Evolutionary conservation across 768 basidiomycete species (phyloP).

Genomic region (Strobilomyces echinocephalus): DNA sequence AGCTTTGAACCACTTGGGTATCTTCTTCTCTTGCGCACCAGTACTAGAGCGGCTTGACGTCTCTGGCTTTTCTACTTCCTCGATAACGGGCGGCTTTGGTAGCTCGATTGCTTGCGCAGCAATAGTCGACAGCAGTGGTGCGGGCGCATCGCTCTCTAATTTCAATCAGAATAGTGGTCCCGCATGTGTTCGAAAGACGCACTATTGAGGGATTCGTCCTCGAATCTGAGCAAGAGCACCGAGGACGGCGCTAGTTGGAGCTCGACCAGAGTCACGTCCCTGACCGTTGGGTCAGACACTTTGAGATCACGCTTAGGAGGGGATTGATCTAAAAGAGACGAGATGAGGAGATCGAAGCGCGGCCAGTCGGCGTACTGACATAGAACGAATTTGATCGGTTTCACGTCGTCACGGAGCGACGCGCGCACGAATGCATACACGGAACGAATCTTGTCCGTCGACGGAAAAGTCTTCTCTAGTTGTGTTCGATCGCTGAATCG

Average conservation of each 20-base stretch:
- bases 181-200: background rate
- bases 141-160: slow-evolving; percentile 51
- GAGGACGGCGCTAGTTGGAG: slow-evolving; percentile 79
- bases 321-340: slow-evolving; percentile 53
- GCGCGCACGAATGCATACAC: slow-evolving; percentile 82
- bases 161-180: background rate
- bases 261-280: slow-evolving; percentile 61
- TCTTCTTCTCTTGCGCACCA: slow-evolving; percentile 44
- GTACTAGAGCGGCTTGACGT: slow-evolving; percentile 9
- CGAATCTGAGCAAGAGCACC: slow-evolving; percentile 70
- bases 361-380: slow-evolving; percentile 48
- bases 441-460: slow-evolving; percentile 71
- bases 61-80: slow-evolving; percentile 9
- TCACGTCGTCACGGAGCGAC: slow-evolving; percentile 67
- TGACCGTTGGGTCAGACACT: slow-evolving; percentile 70
- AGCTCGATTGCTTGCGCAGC: slow-evolving; percentile 60
- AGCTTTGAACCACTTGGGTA: slow-evolving; percentile 78
- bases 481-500: slow-evolving; percentile 78
- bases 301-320: slow-evolving; percentile 82
- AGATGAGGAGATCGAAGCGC: background rate
- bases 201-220: slow-evolving; percentile 70
- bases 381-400: slow-evolving; percentile 76
- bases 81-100: slow-evolving; percentile 50
- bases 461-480: slow-evolving; percentile 74
- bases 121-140: slow-evolving; percentile 60